Conservation (phyloP, 495 filamentous ascomycete genomes). For the Neurospora sublineolata region DNA sequence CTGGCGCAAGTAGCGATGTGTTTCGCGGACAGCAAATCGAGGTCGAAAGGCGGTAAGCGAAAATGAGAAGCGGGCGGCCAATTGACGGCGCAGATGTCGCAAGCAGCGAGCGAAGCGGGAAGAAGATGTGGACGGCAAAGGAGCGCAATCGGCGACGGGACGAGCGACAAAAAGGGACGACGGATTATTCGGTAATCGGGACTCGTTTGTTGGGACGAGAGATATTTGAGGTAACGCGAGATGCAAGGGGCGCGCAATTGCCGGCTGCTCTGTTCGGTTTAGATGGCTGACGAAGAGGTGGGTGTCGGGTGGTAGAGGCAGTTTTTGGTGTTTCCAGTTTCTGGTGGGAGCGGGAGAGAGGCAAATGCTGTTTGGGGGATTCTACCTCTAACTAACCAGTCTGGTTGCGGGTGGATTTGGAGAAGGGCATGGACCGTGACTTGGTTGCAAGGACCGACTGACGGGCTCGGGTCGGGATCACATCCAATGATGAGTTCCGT, state of each 20-base stretch:
- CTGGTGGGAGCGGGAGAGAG: background rate
- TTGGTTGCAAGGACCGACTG: background rate
- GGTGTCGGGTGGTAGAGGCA: background rate
- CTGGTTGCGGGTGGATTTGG: background rate
- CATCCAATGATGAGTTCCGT: background rate
- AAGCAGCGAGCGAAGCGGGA: background rate
- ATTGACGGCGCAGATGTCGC: constrained; percentile 13
- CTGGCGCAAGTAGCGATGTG: background rate
- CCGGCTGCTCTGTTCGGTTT: background rate
- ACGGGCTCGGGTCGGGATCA: background rate
- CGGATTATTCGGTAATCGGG: background rate
- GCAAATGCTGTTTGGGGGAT: background rate
- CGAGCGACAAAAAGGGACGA: background rate
- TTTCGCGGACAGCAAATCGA: constrained; percentile 1
- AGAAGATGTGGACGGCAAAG: background rate
- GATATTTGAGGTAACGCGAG: background rate
- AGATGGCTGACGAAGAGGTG: background rate
- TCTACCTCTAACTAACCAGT: background rate
- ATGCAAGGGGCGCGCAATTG: background rate
- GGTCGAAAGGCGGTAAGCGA: constrained; percentile 34
- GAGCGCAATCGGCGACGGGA: background rate
- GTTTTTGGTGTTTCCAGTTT: background rate
- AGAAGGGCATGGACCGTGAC: background rate
- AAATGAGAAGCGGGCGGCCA: constrained; percentile 22
- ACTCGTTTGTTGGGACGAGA: background rate